Percentiles rank a stretch among this genome's conserved stretches.
Evolutionary conservation across 1,284 basidiomycete genomes (phyloP).

Genomic region (Cryptococcus depauperatus): DNA sequence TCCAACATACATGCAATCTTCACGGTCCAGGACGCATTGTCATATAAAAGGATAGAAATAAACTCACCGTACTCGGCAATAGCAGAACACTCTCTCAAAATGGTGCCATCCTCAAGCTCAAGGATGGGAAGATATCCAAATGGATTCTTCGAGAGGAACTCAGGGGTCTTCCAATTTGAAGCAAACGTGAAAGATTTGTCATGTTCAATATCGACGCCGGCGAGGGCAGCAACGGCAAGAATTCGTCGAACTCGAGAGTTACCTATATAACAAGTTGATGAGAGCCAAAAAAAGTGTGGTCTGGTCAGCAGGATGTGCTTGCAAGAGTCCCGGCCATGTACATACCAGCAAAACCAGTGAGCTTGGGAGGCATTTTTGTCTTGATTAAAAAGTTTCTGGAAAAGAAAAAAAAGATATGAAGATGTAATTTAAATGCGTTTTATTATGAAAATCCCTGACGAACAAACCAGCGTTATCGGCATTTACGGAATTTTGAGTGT

Average conservation of each 20-base stretch:
- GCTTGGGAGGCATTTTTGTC: constrained; percentile 31
- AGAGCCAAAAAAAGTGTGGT: background rate
- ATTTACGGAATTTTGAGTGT: too few relatives aligned
- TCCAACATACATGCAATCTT: too few relatives aligned
- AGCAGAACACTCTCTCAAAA: constrained; percentile 66
- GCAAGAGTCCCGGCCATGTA: background rate
- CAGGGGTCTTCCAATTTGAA: constrained; percentile 57
- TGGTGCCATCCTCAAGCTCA: constrained; percentile 60
- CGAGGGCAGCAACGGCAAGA: constrained; percentile 62
- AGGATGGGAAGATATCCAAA: constrained; percentile 78
- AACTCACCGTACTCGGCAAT: constrained; percentile 88
- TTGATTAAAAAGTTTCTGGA: too few relatives aligned
- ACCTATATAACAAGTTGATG: constrained; percentile 17
- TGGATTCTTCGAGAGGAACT: constrained; percentile 71
- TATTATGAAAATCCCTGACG: too few relatives aligned
- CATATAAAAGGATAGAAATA: constrained; percentile 1
- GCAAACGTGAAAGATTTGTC: constrained; percentile 55
- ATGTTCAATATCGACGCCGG: constrained; percentile 60
- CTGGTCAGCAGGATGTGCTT: too few relatives aligned
- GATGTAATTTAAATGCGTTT: too few relatives aligned
- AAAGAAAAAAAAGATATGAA: too few relatives aligned
- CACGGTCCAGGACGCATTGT: background rate
- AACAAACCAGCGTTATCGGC: too few relatives aligned
- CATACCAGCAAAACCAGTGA: constrained; percentile 24
- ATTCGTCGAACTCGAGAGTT: constrained; percentile 52